Base-by-base conservation (phyloP, 2,329 filamentous ascomycete genomes). In the Teratosphaeriaceae sp. region DNA sequence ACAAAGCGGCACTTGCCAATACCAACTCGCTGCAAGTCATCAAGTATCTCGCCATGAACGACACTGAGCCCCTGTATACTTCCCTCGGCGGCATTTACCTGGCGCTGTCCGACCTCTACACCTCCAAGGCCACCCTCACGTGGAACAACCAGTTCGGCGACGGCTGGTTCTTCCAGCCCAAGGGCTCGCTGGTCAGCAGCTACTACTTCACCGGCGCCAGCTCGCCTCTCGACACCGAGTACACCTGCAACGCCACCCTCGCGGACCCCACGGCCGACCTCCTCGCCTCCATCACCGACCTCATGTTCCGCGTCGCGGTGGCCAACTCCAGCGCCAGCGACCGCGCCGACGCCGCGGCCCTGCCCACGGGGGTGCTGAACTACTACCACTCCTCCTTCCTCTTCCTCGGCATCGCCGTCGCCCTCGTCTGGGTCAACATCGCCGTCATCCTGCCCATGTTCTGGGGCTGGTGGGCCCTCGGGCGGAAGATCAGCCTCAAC, bases 61-160 rank as follows among this genome's bases (percentile, higher is more conserved):
- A 31, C 29, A 31, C 8, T 15, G 29, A 31, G 8, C 29, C 29
- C 6, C 29, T 31, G 29, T 31, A 31, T 15, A 31, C 29, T 8
- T 31, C 29, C 16, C 29, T 31, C 7, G 29, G 29, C 7, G 29
- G 29, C n/a, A 7, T 31, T n/a, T 31, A 31, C 29, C 29, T 31
- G 8, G 29, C 29, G 11, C 15, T 31, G 15, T 31, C 29, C 8
- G 29, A 8, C n/a, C 8, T 31, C 9, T 31, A 31, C 29, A 31
- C 29, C 6, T 31, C 29, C 7, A 8, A 31, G 29, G 29, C 29
- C 15, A 9, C 29, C 8, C 29, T 31, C n/a, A n/a, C 29, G 6
- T 31, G 29, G 29, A 31, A 31, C n/a, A 31, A 31, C 29, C 29
- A 31, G 16, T 31, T 31, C 29, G 29, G 29, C 8, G 29, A 31